phyloP scores from a whole-genome alignment of 164 flowering plant genomes.

The Brasenia schreberi region DNA sequence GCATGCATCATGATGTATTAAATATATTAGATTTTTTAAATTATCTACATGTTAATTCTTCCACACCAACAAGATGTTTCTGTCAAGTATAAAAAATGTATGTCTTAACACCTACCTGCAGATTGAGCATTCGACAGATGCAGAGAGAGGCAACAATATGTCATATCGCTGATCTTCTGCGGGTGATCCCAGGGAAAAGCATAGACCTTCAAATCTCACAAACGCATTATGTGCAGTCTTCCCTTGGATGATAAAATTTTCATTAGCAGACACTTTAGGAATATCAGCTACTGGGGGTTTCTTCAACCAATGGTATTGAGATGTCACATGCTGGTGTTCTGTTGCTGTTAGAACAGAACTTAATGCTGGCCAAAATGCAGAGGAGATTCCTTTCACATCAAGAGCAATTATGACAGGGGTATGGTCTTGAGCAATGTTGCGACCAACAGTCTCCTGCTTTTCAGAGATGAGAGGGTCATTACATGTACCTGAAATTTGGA shows the following conservation, averaged over 20 bases:
- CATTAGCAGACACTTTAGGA: slow-evolving; percentile 13
- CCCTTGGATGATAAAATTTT: slow-evolving; percentile 25
- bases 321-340: slow-evolving; percentile 13
- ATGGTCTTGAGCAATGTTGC: slow-evolving; percentile 8
- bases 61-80: no score
- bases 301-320: slow-evolving; percentile 17
- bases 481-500: slow-evolving; percentile 33
- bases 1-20: no score
- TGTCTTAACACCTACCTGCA: slow-evolving; percentile 42
- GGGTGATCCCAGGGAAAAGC: slow-evolving; percentile 25
- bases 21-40: no score
- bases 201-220: slow-evolving; percentile 41
- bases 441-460: slow-evolving; percentile 5
- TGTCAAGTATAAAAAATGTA: no score
- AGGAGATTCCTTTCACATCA: slow-evolving; percentile 36
- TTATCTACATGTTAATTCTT: no score
- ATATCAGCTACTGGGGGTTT: slow-evolving; percentile 21
- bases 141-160: slow-evolving; percentile 30
- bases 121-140: slow-evolving; percentile 22
- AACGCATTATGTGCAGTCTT: slow-evolving; percentile 23
- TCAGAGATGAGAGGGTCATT: slow-evolving; percentile 12
- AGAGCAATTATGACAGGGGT: slow-evolving; percentile 23
- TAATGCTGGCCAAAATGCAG: slow-evolving; percentile 50
- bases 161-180: slow-evolving; percentile 19
- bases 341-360: slow-evolving; percentile 17